These are phyloP conservation scores for Paralagenidium karlingii DNA, from an alignment of 352 stramenopile genomes.

Conservation along the genomic window DNA sequence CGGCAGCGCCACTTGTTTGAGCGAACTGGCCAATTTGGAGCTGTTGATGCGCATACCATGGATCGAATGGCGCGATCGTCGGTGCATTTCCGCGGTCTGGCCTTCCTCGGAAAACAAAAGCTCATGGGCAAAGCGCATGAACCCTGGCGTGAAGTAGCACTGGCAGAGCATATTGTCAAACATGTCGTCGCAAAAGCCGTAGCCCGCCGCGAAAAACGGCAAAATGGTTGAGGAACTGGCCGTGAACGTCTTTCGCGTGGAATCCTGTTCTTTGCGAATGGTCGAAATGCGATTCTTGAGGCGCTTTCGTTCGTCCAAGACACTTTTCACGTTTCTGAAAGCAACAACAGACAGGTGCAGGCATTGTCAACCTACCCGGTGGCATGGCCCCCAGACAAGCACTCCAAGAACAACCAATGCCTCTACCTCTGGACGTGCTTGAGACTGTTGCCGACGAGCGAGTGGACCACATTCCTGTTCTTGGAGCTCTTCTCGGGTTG, in stretches of 20 bases:
- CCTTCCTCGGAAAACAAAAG: conserved; percentile 54
- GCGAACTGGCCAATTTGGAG: conserved; percentile 31
- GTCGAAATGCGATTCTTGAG: conserved; percentile 20
- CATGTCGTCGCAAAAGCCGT: conserved; percentile 42
- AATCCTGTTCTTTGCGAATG: conserved; percentile 27
- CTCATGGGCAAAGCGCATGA: conserved; percentile 48
- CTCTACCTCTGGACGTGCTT: too few relatives aligned
- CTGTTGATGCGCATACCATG: too few relatives aligned
- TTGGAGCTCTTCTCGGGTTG: too few relatives aligned
- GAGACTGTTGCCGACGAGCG: too few relatives aligned
- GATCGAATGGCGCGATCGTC: too few relatives aligned
- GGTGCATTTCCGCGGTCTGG: conserved; percentile 5
- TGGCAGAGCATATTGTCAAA: conserved; percentile 69
- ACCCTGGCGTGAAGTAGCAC: conserved; percentile 46
- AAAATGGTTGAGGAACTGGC: conserved; percentile 22
- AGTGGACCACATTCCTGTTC: too few relatives aligned
- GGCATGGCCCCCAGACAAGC: too few relatives aligned
- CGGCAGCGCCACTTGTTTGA: conserved; percentile 40
- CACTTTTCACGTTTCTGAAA: too few relatives aligned
- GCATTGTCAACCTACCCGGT: too few relatives aligned
- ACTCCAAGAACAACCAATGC: too few relatives aligned
- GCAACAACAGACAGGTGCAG: too few relatives aligned
- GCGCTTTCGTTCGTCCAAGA: conserved; percentile 25
- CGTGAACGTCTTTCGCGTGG: conserved; percentile 9
- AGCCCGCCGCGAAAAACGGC: conserved; percentile 52